Evolutionary conservation across 192 early-diverging fungal genomes (phyloP).

Genomic region (Coemansia sp.): DNA sequence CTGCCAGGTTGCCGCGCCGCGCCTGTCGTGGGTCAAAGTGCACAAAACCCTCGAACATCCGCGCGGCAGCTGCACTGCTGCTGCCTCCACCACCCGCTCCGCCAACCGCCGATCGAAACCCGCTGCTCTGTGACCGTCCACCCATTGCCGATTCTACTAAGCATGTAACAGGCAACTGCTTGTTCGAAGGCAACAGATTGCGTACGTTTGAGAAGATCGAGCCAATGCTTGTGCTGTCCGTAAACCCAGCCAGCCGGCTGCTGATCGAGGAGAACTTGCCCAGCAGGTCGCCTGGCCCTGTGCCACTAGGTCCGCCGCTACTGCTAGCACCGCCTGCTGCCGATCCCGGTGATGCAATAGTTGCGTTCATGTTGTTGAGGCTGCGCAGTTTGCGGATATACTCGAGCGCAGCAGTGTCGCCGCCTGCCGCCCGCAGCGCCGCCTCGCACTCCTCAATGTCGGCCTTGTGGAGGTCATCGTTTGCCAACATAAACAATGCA

Average conservation of each 20-base stretch:
- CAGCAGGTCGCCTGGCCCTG: slow-evolving; percentile 38
- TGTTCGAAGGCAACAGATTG: slow-evolving; percentile 88
- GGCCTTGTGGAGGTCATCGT: slow-evolving; percentile 68
- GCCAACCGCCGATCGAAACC: slow-evolving; percentile 12
- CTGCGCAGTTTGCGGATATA: slow-evolving; percentile 75
- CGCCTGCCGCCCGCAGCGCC: slow-evolving; percentile 72
- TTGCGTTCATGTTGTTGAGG: slow-evolving; percentile 40
- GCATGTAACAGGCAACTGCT: slow-evolving; percentile 84
- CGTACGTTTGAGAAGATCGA: slow-evolving; percentile 85
- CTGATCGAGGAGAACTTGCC: slow-evolving; percentile 71
- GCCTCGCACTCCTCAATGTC: slow-evolving; percentile 84
- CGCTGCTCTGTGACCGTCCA: slow-evolving; percentile 41
- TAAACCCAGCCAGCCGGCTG: slow-evolving; percentile 68
- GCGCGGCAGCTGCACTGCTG: slow-evolving; percentile 12
- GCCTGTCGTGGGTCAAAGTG: slow-evolving; percentile 85
- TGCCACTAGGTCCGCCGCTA: slow-evolving; percentile 5
- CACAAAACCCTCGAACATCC: slow-evolving; percentile 75
- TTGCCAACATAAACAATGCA: slow-evolving; percentile 81
- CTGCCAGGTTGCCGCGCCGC: slow-evolving; percentile 57
- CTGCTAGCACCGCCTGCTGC: not conserved
- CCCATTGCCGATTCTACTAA: slow-evolving; percentile 87
- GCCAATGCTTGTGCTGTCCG: slow-evolving; percentile 68
- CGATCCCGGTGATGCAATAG: slow-evolving; percentile 22
- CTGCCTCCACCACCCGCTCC: slow-evolving; percentile 5
- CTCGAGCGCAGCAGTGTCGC: slow-evolving; percentile 68